phyloP scores from a whole-genome alignment of 1,284 basidiomycete species.

The Boletus nobilissimus region DNA sequence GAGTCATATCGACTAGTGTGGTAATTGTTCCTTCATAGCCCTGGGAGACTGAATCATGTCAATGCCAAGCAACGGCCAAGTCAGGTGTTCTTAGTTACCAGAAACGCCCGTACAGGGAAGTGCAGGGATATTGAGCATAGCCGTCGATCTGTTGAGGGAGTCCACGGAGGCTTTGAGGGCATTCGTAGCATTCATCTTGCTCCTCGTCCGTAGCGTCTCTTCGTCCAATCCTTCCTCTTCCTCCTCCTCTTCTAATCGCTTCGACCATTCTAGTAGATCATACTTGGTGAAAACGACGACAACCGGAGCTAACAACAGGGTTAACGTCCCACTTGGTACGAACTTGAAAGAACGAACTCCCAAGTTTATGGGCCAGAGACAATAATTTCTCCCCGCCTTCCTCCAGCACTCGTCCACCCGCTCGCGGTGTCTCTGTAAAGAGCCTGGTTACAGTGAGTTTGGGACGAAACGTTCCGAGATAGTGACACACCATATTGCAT shows the following conservation, averaged over 20 bases:
- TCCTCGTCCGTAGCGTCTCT: not conserved
- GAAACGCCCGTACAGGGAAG: constrained; percentile 10
- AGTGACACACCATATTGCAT: constrained; percentile 18
- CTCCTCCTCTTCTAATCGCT: not conserved
- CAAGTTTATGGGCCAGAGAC: constrained; percentile 3
- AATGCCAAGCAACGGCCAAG: not conserved
- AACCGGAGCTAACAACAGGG: not conserved
- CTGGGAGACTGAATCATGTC: not conserved
- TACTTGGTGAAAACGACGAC: constrained; percentile 13
- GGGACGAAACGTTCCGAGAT: too few species aligned
- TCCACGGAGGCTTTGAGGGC: not conserved
- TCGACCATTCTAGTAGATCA: not conserved
- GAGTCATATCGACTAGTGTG: constrained; percentile 6
- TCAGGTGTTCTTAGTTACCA: not conserved
- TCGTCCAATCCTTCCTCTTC: not conserved
- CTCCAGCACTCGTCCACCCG: constrained; percentile 24
- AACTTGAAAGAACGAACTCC: constrained; percentile 4
- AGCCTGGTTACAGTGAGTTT: constrained; percentile 11
- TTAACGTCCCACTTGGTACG: not conserved
- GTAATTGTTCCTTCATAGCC: constrained; percentile 10
- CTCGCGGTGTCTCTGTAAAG: constrained; percentile 23
- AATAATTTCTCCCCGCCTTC: constrained; percentile 22
- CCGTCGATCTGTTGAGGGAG: constrained; percentile 6
- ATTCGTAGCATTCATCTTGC: not conserved
- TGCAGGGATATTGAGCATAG: not conserved